These are phyloP conservation scores for Penicillium sp. DNA, from an alignment of 2,329 filamentous ascomycete genomes.

Conservation along the genomic window DNA sequence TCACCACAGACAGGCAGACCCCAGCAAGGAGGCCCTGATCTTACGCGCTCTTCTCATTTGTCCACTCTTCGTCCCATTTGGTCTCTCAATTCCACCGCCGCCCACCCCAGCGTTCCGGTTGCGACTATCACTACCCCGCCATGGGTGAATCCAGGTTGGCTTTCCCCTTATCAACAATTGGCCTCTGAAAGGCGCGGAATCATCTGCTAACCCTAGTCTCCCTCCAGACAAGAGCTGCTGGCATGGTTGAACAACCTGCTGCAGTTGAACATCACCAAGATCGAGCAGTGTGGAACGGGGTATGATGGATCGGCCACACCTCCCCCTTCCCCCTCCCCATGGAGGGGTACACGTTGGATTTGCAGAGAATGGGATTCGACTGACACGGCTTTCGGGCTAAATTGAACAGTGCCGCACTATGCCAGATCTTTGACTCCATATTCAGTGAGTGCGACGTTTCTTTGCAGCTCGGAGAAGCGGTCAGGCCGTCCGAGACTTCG, in stretches of 20 bases:
- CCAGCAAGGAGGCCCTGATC: constrained; percentile 13
- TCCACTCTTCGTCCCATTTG: constrained; percentile 1
- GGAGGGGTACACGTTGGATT: constrained; percentile 1
- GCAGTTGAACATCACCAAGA: constrained; percentile 95
- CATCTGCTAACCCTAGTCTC: constrained; percentile 8
- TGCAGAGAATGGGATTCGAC: constrained; percentile 1
- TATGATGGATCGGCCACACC: constrained; percentile 46
- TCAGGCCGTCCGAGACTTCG: neutral
- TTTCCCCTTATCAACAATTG: constrained; percentile 20
- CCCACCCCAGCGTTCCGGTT: constrained; percentile 5
- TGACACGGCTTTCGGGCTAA: constrained; percentile 11
- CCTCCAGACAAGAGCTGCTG: constrained; percentile 81
- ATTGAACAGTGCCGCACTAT: constrained; percentile 72
- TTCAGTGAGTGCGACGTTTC: constrained; percentile 56
- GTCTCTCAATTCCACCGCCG: constrained; percentile 1
- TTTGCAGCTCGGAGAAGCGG: constrained; percentile 1
- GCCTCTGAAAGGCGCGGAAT: constrained; percentile 8
- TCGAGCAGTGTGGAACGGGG: constrained; percentile 99
- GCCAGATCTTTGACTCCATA: constrained; percentile 98
- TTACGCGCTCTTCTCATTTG: constrained; percentile 5
- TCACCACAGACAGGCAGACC: constrained; percentile 21
- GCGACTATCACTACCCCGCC: constrained; percentile 35
- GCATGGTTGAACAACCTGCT: constrained; percentile 97
- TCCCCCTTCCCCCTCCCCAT: constrained; percentile 1
- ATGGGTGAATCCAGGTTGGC: constrained; percentile 63